phyloP scores from a whole-genome alignment of 768 basidiomycete genomes.

The Termitomyces eurrhizus region DNA sequence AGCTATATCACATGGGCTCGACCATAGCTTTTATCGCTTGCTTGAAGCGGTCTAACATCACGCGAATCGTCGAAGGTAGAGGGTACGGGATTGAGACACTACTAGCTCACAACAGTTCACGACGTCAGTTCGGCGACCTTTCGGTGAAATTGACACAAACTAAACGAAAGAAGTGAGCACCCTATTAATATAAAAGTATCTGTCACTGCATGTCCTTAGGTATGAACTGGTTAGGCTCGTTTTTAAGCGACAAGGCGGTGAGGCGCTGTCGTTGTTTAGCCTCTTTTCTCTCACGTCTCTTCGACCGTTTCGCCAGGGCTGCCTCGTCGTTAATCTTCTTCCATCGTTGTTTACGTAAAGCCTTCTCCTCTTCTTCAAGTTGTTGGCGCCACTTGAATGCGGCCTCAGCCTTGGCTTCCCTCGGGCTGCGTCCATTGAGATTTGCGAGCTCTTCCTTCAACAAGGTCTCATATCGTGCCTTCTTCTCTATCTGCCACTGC shows the following conservation, averaged over 20 bases:
- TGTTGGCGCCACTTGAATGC: slow-evolving; percentile 67
- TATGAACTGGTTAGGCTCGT: slow-evolving; percentile 58
- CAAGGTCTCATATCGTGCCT: slow-evolving; percentile 48
- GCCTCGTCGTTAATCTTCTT: slow-evolving; percentile 45
- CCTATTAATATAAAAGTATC: background rate
- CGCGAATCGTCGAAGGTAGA: no score
- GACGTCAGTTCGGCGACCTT: background rate
- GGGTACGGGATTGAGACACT: background rate
- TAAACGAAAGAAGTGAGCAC: background rate
- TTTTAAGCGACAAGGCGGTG: slow-evolving; percentile 47
- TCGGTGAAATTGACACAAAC: background rate
- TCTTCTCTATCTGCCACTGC: slow-evolving; percentile 42
- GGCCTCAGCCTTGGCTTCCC: slow-evolving; percentile 70
- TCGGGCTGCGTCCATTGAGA: slow-evolving; percentile 54
- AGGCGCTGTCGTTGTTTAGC: slow-evolving; percentile 52
- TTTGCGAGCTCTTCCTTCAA: slow-evolving; percentile 50
- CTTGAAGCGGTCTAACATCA: no score
- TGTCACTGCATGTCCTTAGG: slow-evolving; percentile 29
- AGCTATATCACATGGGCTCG: background rate
- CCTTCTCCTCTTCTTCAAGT: slow-evolving; percentile 53
- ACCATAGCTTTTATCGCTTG: background rate
- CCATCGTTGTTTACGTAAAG: slow-evolving; percentile 57
- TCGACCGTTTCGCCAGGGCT: slow-evolving; percentile 52
- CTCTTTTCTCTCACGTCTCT: slow-evolving; percentile 50
- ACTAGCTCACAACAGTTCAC: background rate